Percentiles rank a stretch among this genome's conserved stretches.
phyloP scores from a whole-genome alignment of 257 asterid genomes.

The Linderniella brevidens region DNA sequence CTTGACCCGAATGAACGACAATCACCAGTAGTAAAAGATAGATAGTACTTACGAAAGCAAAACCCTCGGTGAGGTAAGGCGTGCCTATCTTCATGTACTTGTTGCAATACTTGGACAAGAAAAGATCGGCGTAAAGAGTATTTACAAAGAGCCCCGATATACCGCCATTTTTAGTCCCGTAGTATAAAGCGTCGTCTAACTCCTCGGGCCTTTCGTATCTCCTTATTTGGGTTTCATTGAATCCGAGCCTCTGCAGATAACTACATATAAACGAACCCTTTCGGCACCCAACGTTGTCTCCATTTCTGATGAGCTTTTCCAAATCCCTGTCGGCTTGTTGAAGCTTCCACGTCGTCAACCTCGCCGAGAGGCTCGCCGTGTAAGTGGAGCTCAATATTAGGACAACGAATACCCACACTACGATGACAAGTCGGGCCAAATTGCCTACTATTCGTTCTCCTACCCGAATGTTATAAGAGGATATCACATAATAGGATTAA shows the following conservation, averaged over 20 bases:
- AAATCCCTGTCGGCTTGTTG: constrained; percentile 12
- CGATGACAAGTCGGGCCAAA: constrained; percentile 18
- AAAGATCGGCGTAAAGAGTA: constrained; percentile 14
- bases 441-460: too few species aligned
- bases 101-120: constrained; percentile 18
- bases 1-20: too few species aligned
- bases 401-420: constrained; percentile 25
- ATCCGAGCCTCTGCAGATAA: constrained; percentile 7
- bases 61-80: constrained; percentile 12
- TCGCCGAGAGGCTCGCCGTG: constrained; percentile 26
- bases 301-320: background rate
- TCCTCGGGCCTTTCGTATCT: constrained; percentile 12
- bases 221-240: constrained; percentile 12
- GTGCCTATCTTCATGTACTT: constrained; percentile 18
- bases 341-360: constrained; percentile 16
- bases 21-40: too few species aligned
- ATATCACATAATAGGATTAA: too few species aligned
- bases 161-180: constrained; percentile 20
- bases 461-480: too few species aligned
- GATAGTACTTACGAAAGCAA: background rate
- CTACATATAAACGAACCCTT: too few species aligned
- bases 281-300: too few species aligned
- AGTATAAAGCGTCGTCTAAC: constrained; percentile 15
- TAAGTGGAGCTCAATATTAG: constrained; percentile 25
- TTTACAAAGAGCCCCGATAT: constrained; percentile 14